Conservation (phyloP, 2,329 filamentous ascomycete species). For the Tolypocladium sp. region DNA sequence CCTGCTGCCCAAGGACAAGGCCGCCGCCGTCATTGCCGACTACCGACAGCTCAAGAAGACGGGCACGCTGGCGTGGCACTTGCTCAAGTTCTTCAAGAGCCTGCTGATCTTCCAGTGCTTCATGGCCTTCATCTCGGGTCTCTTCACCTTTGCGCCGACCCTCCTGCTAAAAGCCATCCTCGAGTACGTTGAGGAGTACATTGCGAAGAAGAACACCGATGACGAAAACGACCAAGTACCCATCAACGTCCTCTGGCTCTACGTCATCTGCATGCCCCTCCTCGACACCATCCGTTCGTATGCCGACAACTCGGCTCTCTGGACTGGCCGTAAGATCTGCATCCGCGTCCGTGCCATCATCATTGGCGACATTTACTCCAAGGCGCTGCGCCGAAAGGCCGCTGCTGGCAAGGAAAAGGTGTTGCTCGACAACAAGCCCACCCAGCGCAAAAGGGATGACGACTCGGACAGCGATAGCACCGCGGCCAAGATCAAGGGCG, state of each 20-base stretch:
- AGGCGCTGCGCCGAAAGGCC: constrained; percentile 85
- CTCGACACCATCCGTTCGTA: constrained; percentile 76
- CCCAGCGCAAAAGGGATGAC: constrained; percentile 26
- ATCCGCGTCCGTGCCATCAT: constrained; percentile 90
- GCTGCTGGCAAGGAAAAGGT: constrained; percentile 67
- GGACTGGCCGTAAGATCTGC: constrained; percentile 89
- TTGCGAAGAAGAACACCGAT: not conserved
- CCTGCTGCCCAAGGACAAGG: constrained; percentile 78
- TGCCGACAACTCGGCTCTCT: constrained; percentile 77
- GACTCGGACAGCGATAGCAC: constrained; percentile 26
- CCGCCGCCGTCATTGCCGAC: constrained; percentile 65
- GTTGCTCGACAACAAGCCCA: constrained; percentile 45
- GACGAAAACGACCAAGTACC: constrained; percentile 51
- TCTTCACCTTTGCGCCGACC: constrained; percentile 87
- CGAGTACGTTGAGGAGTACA: constrained; percentile 77
- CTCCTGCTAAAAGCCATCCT: constrained; percentile 84
- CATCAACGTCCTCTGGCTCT: constrained; percentile 87
- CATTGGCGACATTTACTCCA: constrained; percentile 94
- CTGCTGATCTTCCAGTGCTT: constrained; percentile 66
- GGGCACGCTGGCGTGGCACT: constrained; percentile 65
- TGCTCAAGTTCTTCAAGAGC: constrained; percentile 76
- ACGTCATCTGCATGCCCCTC: constrained; percentile 80
- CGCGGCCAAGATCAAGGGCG: constrained; percentile 41
- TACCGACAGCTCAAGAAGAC: constrained; percentile 85
- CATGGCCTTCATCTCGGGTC: constrained; percentile 70